phyloP scores from a whole-genome alignment of 306 rosid species.

The Medicago lupulina region DNA sequence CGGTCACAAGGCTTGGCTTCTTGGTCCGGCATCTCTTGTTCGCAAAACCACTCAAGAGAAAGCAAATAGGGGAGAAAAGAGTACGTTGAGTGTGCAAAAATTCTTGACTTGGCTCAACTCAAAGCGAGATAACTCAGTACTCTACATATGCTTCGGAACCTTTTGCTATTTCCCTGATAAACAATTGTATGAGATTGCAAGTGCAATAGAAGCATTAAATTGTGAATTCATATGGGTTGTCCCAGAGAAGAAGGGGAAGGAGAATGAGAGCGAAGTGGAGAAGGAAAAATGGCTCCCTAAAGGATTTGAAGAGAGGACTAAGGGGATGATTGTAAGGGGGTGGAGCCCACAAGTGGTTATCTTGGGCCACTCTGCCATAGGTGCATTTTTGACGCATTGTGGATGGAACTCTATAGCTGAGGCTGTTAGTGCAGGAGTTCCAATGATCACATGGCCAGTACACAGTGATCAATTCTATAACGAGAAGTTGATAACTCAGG shows the following conservation, averaged over 20 bases:
- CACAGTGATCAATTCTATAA: conserved; percentile 44
- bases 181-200: conserved; percentile 43
- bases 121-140: conserved; percentile 32
- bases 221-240: conserved; percentile 47
- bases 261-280: conserved; percentile 22
- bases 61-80: conserved; percentile 37
- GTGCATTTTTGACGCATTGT: conserved; percentile 42
- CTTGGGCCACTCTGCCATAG: conserved; percentile 29
- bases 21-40: conserved; percentile 48
- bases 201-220: conserved; percentile 36
- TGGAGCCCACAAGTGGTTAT: conserved; percentile 47
- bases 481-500: conserved; percentile 42
- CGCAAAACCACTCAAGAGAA: conserved; percentile 10
- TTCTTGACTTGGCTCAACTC: conserved; percentile 45
- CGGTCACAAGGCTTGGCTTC: conserved; percentile 43
- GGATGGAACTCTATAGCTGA: conserved; percentile 46
- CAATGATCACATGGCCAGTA: conserved; percentile 50
- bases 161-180: conserved; percentile 31
- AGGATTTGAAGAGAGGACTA: conserved; percentile 40
- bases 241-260: conserved; percentile 40
- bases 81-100: conserved; percentile 25
- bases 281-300: conserved; percentile 46
- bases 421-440: conserved; percentile 30
- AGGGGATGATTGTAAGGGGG: conserved; percentile 42
- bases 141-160: conserved; percentile 46